These are phyloP conservation scores for Ceratorhiza oryzae-sativae DNA, from an alignment of 1,284 basidiomycete species.

Conservation along the genomic window DNA sequence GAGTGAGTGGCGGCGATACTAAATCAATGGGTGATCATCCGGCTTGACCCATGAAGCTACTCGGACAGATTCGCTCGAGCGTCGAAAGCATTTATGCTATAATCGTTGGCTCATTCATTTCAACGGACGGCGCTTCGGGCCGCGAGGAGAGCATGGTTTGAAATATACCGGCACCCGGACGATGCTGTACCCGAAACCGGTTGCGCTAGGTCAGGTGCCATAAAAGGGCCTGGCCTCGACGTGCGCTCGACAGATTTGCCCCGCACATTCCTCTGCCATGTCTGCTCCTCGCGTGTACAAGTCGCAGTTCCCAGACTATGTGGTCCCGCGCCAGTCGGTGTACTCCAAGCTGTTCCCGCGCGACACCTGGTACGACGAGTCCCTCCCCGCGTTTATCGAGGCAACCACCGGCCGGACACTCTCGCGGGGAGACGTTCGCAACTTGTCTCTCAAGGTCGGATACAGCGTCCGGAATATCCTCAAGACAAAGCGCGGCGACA, in stretches of 20 bases:
- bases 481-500: conserved; percentile 43
- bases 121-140: not conserved
- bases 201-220: not conserved
- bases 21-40: no score
- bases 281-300: conserved; percentile 45
- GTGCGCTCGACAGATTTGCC: not conserved
- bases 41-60: no score
- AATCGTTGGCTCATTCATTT: not conserved
- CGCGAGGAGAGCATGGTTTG: not conserved
- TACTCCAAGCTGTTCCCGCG: conserved; percentile 60
- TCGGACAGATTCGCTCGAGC: no score
- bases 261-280: conserved; percentile 12
- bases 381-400: conserved; percentile 69
- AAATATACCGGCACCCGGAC: not conserved
- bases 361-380: conserved; percentile 50
- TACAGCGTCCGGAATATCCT: conserved; percentile 55
- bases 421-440: conserved; percentile 62
- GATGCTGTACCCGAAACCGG: not conserved
- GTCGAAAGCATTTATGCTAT: no score
- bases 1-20: no score
- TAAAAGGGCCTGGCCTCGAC: not conserved
- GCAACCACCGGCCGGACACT: conserved; percentile 64
- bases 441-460: conserved; percentile 64
- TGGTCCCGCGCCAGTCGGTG: conserved; percentile 55
- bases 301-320: conserved; percentile 48